Evolutionary conservation across 2,329 filamentous ascomycete species (phyloP), one percentile per base, ranked within the genome.

Genomic region (Phaeophleospora eucalypticola): DNA sequence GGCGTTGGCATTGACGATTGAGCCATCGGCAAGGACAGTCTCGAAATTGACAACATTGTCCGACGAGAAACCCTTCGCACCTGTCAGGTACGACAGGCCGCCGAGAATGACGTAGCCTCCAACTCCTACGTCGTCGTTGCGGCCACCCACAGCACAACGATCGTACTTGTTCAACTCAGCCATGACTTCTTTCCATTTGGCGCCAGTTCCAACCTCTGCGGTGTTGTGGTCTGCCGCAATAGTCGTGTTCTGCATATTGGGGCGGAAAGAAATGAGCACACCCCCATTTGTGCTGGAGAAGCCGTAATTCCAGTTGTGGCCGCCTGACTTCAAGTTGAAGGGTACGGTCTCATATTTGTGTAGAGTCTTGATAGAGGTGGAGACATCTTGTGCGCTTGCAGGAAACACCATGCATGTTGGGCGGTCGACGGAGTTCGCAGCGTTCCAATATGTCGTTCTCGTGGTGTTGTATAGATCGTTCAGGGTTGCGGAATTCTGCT

Each of bases 61-160:
- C 43, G 70, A 71, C 18, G 69, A 74, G 62, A 74, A 78, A 4
- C 79, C 79, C 0, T 60, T 61, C 0, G 14, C 4, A 7, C 17
- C 17, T n/a, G 17, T 40, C 3, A 40, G 37, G 12, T 40, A 40
- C 10, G 17, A 20, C 6, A 40, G 10, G 10, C 37, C 37, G 15
- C 37, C 37, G 14, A 18, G 17, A 18, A 21, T 20, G 3, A 24
- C 18, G 16, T 40, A 40, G 10, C 18, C 37, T 20, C 37, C 37
- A 12, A 40, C 37, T 3, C 37, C 37, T 6, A 40, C 37, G n/a
- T 18, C 17, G 10, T 21, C 17, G 12, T 40, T 24, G 10, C 37
- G 17, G 14, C 37, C 37, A 14, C 37, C 37, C 17, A 40, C 37
- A 3, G 20, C 37, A 18, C 18, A n/a, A 14, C 37, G 37, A 24